phyloP scores from a whole-genome alignment of 192 early-diverging fungal genomes.

The Kappamyces sp. region DNA sequence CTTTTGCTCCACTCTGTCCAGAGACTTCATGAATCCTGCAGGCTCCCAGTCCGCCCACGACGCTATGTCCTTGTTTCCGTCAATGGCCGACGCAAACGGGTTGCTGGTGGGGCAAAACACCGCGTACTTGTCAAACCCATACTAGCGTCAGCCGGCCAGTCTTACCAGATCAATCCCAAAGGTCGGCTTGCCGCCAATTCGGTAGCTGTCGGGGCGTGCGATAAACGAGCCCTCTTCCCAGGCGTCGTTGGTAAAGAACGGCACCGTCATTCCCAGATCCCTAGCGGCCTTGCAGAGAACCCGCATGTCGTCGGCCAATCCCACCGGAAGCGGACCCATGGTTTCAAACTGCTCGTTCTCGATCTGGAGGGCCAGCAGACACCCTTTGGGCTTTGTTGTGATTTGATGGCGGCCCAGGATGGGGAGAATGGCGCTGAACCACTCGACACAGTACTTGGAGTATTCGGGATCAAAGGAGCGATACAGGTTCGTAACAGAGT shows the following conservation, averaged over 20 bases:
- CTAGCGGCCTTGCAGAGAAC: conserved; percentile 68
- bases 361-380: conserved; percentile 72
- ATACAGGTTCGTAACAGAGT: conserved; percentile 59
- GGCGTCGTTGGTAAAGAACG: conserved; percentile 82
- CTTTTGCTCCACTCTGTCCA: conserved; percentile 61
- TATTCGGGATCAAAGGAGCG: conserved; percentile 65
- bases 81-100: conserved; percentile 10
- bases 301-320: conserved; percentile 75
- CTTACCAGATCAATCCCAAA: conserved; percentile 64
- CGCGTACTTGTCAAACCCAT: conserved; percentile 76
- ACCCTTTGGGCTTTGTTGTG: conserved; percentile 56
- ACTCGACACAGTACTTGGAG: conserved; percentile 65
- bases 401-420: conserved; percentile 75
- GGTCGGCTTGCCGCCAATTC: conserved; percentile 25
- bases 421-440: conserved; percentile 67
- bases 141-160: conserved; percentile 15
- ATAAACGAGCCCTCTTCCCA: conserved; percentile 64
- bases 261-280: conserved; percentile 69
- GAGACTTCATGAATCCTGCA: conserved; percentile 33
- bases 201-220: conserved; percentile 26
- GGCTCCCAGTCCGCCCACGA: conserved; percentile 56
- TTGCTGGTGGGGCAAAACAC: conserved; percentile 29
- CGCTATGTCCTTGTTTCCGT: conserved; percentile 15
- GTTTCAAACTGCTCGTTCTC: conserved; percentile 74
- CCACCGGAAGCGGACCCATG: conserved; percentile 60